Evolutionary conservation across 1,284 basidiomycete genomes (phyloP), one percentile per base, ranked within the genome.

Genomic region (Tremellales sp.): DNA sequence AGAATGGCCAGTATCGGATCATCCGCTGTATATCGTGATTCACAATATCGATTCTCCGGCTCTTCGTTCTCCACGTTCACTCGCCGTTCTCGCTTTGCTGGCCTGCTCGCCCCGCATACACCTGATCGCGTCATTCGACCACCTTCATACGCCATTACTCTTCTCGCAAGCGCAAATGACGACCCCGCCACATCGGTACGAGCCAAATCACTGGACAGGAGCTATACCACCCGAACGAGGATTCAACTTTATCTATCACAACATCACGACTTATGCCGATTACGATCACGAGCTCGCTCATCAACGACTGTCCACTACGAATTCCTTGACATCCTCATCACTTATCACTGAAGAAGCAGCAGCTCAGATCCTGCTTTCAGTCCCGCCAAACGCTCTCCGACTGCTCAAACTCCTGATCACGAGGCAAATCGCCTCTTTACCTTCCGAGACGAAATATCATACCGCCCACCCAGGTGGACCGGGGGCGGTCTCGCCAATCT

Each of bases 161-260:
- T 93, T 86, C 57, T 72, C 76, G 0, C 55, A 69, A 0, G 51
- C 67, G 0, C 46, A 62, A 2, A 57, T 57, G n/a, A 65, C 66
- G 27, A 60, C 70, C 0, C 62, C 64, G 31, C 53, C 56, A 12
- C 65, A 67, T 49, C 7, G 12, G 10, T 62, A 60, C 48, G 2
- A 44, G 0, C 24, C 51, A 0, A 53, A 46, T 10, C 43, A 42
- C 7, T 65, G 62, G 59, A 50, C 25, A 0, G 62, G 60, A 6
- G 41, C 40, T 15, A 56, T 60, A 2, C 63, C 54, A 0, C 13
- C 57, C 0, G 49, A 46, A 4, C 55, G 81, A 27, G 85, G 86
- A 1, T 89, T 85, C 71, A 80, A 84, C 5, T 93, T 88, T 84
- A 74, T 93, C 13, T 91, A 88, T 82, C 89, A 94, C 72, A 87